Evolutionary conservation across 2,329 filamentous ascomycete species (phyloP).

Genomic region (Talaromyces verruculosus): DNA sequence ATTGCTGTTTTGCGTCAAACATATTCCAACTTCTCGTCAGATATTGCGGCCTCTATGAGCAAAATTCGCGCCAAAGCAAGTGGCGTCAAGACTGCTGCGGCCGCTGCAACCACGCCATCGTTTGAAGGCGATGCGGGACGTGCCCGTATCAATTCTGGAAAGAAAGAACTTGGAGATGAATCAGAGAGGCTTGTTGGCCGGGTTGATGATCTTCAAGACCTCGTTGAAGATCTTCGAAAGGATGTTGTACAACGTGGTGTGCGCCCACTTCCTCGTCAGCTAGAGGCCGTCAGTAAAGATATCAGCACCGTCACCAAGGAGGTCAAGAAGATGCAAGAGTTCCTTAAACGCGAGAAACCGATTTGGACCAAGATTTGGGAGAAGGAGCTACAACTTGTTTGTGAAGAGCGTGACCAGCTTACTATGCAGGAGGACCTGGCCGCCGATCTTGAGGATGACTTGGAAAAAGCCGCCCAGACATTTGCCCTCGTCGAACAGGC

Average conservation of each 20-base stretch:
- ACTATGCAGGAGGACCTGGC: conserved; percentile 95
- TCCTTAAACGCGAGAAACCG: conserved; percentile 86
- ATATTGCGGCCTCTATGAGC: conserved; percentile 85
- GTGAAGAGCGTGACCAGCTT: conserved; percentile 90
- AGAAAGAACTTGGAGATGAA: conserved; percentile 81
- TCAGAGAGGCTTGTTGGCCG: conserved; percentile 87
- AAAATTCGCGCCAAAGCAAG: conserved; percentile 77
- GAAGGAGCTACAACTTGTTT: conserved; percentile 92
- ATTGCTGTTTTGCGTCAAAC: conserved; percentile 90
- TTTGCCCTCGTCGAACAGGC: conserved; percentile 95
- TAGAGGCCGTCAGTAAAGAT: conserved; percentile 86
- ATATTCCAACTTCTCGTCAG: conserved; percentile 85
- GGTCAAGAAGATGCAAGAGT: conserved; percentile 91
- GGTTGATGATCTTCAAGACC: conserved; percentile 95
- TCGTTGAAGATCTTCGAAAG: conserved; percentile 94
- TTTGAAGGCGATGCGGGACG: conserved; percentile 78
- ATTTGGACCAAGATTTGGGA: conserved; percentile 99
- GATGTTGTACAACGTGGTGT: conserved; percentile 93
- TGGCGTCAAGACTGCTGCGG: conserved; percentile 73
- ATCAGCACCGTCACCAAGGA: conserved; percentile 78
- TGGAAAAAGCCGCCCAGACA: conserved; percentile 91
- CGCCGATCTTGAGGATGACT: conserved; percentile 86
- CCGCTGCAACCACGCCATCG: conserved; percentile 68
- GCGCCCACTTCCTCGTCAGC: conserved; percentile 81
- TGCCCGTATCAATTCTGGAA: conserved; percentile 78